phyloP scores from a whole-genome alignment of 2,329 filamentous ascomycete species.

The Onygenales sp. region DNA sequence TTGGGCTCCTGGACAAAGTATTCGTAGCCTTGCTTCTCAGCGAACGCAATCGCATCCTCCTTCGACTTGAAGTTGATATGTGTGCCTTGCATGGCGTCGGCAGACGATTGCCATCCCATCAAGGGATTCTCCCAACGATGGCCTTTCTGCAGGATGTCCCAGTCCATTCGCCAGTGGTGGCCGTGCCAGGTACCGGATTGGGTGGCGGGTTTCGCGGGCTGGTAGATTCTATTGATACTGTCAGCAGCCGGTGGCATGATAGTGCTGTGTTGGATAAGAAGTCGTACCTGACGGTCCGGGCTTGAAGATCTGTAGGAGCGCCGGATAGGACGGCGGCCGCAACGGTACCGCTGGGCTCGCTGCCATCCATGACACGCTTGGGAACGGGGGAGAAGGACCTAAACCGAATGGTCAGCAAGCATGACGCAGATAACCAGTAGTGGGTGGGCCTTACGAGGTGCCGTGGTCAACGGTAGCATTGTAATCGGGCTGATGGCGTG shows the following conservation, averaged over 20 bases:
- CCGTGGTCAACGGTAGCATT: slow-evolving; percentile 72
- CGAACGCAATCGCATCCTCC: slow-evolving; percentile 89
- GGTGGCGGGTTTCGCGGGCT: slow-evolving; percentile 84
- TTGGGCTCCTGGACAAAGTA: slow-evolving; percentile 98
- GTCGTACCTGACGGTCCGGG: slow-evolving; percentile 81
- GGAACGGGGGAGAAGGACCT: slow-evolving; percentile 89
- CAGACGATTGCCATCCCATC: slow-evolving; percentile 98
- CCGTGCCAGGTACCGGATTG: slow-evolving; percentile 84
- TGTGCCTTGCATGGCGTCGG: slow-evolving; percentile 89
- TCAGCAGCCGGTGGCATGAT: slow-evolving; percentile 7
- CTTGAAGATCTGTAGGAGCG: slow-evolving; percentile 87
- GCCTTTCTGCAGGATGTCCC: slow-evolving; percentile 86
- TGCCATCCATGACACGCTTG: slow-evolving; percentile 81
- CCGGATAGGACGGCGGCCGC: slow-evolving; percentile 83
- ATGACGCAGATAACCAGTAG: slow-evolving; percentile 5
- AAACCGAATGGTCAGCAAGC: slow-evolving; percentile 41
- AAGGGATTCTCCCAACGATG: slow-evolving; percentile 97
- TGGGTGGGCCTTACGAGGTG: slow-evolving; percentile 60
- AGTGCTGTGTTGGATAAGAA: not conserved
- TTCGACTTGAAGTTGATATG: slow-evolving; percentile 83
- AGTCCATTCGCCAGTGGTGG: slow-evolving; percentile 93
- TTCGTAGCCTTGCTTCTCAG: slow-evolving; percentile 98
- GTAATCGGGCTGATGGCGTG: slow-evolving; percentile 71
- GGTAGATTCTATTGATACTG: slow-evolving; percentile 65
- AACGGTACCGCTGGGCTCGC: slow-evolving; percentile 64